Percentiles rank a stretch among this genome's conserved stretches.
Conservation (phyloP, 495 filamentous ascomycete genomes). For the Xylaria flabelliformis region DNA sequence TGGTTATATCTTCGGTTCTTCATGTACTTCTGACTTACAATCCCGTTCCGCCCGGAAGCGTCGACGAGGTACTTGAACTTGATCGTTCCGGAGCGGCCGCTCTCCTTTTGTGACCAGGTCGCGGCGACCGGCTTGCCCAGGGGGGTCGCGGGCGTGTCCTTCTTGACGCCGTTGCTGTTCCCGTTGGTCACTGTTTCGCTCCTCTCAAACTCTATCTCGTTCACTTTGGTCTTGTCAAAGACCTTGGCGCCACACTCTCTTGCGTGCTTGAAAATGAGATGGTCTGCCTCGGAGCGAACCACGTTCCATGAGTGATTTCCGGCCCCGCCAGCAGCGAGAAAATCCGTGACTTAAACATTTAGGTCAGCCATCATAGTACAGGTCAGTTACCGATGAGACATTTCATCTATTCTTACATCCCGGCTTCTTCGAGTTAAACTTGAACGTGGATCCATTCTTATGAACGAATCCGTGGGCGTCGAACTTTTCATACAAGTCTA, state of each 20-base stretch:
- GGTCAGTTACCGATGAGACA: too few species aligned
- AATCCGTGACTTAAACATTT: constrained; percentile 51
- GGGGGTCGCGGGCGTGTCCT: constrained; percentile 21
- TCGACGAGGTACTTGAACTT: constrained; percentile 55
- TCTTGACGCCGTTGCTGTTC: neutral
- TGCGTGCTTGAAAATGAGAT: constrained; percentile 60
- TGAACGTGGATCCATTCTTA: too few species aligned
- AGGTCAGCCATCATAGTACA: too few species aligned
- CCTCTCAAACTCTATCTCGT: constrained; percentile 43
- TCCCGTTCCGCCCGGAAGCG: constrained; percentile 50
- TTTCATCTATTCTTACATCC: too few species aligned
- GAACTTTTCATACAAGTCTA: too few species aligned
- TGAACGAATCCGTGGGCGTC: too few species aligned
- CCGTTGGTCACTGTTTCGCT: neutral
- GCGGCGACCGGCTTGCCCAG: constrained; percentile 56
- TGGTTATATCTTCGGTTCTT: constrained; percentile 52
- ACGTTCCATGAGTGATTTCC: constrained; percentile 59
- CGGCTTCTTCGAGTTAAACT: too few species aligned
- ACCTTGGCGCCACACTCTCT: constrained; percentile 50
- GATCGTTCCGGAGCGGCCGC: constrained; percentile 45
- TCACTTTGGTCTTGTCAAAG: constrained; percentile 55
- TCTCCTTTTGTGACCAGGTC: constrained; percentile 50
- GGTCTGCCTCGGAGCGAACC: constrained; percentile 58
- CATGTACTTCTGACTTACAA: constrained; percentile 51
- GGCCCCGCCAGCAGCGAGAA: constrained; percentile 51